Evolutionary conservation across 2,329 filamentous ascomycete species (phyloP), one percentile per base, ranked within the genome.

Genomic region (Leptodontidium sp.): DNA sequence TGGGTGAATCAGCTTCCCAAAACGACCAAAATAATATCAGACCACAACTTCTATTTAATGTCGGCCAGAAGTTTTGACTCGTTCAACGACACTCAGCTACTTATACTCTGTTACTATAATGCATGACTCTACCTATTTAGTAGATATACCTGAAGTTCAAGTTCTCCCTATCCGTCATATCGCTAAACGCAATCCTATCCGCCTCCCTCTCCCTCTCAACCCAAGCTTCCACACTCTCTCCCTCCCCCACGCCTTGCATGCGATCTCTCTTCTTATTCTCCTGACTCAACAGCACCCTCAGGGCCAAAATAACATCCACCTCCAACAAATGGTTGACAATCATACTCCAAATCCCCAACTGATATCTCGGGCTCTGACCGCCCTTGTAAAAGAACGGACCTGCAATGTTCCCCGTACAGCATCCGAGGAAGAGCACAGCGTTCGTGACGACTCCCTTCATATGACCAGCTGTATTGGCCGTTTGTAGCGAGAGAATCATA

Each of bases 301-400:
- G 72, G 3, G 68, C 14, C 1, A 15, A 29, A 17, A 81, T 74
- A 45, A 77, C 74, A 65, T 80, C 69, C 58, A 80, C 75, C 2
- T 78, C 75, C 15, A 81, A 75, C 40, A 78, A 73, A 66, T 81
- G 76, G 59, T 78, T 77, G 32, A 53, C 72, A n/a, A 77, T 71
- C 4, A 83, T 77, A 9, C 90, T 77, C 69, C 88, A 86, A 26
- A 71, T 82, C 71, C 88, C 88, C 0, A 85, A 84, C 3, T 81
- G 81, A 71, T 91, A 91, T 4, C 78, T 75, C 0, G 89, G 89
- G 0, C 82, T 80, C 71, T 90, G 86, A n/a, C 81, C 74, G 0
- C 82, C 78, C 62, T 84, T 84, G 77, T 89, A 90, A 79, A 90
- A 90, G 77, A 90, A 89, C 0, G 88, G 88, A 0, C 79, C 52